Evolutionary conservation across 352 stramenopile genomes (phyloP).

Genomic region (Elongisporangium prolatum): DNA sequence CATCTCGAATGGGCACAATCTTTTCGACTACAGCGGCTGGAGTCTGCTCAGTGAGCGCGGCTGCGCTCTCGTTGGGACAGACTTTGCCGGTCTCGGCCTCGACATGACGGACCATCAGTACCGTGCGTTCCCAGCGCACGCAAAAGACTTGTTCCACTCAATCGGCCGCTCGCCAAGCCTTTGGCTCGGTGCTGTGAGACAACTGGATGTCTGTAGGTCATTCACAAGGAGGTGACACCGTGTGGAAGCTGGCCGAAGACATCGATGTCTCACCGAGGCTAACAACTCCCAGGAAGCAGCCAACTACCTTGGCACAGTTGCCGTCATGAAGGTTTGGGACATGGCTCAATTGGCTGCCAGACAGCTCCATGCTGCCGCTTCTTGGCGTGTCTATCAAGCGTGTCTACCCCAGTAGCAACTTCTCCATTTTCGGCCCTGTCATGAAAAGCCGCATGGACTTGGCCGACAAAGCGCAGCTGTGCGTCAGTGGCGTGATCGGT

Average conservation of each 20-base stretch:
- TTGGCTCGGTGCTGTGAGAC: neutral
- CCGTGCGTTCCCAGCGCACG: slow-evolving; percentile 3
- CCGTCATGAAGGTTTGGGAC: slow-evolving; percentile 4
- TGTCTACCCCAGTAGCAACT: slow-evolving; percentile 4
- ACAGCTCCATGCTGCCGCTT: slow-evolving; percentile 3
- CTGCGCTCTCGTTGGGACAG: slow-evolving; percentile 9
- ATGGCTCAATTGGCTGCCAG: neutral
- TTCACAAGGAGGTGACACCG: slow-evolving; percentile 6
- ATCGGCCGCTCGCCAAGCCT: slow-evolving; percentile 6
- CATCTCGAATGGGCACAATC: slow-evolving; percentile 3
- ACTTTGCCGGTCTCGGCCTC: slow-evolving; percentile 9
- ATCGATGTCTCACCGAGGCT: neutral
- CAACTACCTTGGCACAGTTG: slow-evolving; percentile 10
- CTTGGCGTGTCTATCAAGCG: neutral
- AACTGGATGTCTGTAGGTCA: slow-evolving; percentile 9
- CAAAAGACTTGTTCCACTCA: slow-evolving; percentile 12
- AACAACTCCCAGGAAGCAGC: slow-evolving; percentile 2
- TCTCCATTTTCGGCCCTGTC: slow-evolving; percentile 5
- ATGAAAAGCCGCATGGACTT: slow-evolving; percentile 1
- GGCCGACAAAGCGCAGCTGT: slow-evolving; percentile 8
- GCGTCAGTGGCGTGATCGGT: neutral
- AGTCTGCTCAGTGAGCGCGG: slow-evolving; percentile 6
- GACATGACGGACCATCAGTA: slow-evolving; percentile 9
- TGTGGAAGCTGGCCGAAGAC: slow-evolving; percentile 8
- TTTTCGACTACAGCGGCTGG: slow-evolving; percentile 12